Conservation (phyloP, 192 early-diverging fungal species). For the Coemansia guatemalensis region DNA sequence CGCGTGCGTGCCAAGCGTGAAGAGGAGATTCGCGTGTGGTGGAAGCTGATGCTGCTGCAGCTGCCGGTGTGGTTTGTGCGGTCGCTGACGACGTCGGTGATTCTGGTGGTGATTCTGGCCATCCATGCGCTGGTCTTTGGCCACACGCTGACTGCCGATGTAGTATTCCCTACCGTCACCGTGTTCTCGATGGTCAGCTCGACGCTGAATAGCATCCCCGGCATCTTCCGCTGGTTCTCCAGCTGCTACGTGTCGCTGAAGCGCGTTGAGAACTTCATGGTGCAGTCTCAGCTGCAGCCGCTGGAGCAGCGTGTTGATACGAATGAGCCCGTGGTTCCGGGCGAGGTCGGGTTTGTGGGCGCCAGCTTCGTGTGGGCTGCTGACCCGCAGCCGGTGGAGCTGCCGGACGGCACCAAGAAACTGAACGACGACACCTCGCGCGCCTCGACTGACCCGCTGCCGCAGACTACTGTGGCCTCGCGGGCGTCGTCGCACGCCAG, state of each 20-base stretch:
- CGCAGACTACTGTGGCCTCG: not conserved
- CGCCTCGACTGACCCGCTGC: not conserved
- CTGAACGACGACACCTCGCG: not conserved
- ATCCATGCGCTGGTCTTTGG: slow-evolving; percentile 59
- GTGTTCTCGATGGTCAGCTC: slow-evolving; percentile 71
- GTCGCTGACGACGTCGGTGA: slow-evolving; percentile 56
- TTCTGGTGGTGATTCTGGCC: slow-evolving; percentile 61
- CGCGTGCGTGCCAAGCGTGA: slow-evolving; percentile 64
- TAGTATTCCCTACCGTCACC: slow-evolving; percentile 71
- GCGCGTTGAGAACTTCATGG: slow-evolving; percentile 76
- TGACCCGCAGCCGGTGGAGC: not conserved
- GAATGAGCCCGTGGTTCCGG: slow-evolving; percentile 1
- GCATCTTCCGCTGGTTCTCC: slow-evolving; percentile 59
- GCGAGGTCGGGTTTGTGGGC: slow-evolving; percentile 31
- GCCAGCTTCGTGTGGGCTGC: slow-evolving; percentile 49
- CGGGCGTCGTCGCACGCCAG: not conserved
- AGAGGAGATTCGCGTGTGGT: slow-evolving; percentile 61
- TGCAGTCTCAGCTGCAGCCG: slow-evolving; percentile 66
- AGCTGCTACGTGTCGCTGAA: slow-evolving; percentile 64
- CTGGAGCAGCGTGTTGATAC: slow-evolving; percentile 41
- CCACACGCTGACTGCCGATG: slow-evolving; percentile 61
- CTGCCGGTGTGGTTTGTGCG: slow-evolving; percentile 57
- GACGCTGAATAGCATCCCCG: slow-evolving; percentile 63
- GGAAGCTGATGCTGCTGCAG: slow-evolving; percentile 56
- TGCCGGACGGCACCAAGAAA: not conserved